Evolutionary conservation across 2,329 filamentous ascomycete species (phyloP), one percentile per base, ranked within the genome.

Genomic region (Parastagonospora nodorum): DNA sequence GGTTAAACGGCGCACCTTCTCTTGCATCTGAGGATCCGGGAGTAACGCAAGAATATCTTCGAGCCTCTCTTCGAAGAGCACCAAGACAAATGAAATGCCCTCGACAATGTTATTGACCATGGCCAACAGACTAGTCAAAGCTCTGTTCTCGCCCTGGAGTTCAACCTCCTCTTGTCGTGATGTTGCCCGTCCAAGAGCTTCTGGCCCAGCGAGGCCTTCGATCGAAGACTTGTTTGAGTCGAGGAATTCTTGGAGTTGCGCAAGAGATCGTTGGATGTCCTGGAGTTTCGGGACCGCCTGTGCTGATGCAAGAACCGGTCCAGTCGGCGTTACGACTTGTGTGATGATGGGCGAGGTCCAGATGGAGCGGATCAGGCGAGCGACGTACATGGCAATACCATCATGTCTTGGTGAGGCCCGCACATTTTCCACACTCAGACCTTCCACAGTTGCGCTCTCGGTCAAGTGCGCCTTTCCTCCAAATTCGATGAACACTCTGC

Each of bases 11-110:
- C 84, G 82, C 45, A 96, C 85, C 51, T 86, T 83, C 57, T 87
- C 81, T 52, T 88, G 87, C 1, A 87, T 82, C 0, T 81, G 76
- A 2, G 89, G 55, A 38, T 63, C 88, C 7, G 92, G 86, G 5
- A 99, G 80, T 4, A 89, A 82, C 5, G 86, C 78, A 58, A 92
- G 87, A 40, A 97, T 96, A 55, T 99, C 93, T 37, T 91, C 86
- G 4, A 97, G 87, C 9, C 89, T 86, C 78, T 99, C 93, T 59
- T 97, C 93, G 54, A 97, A 97, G 1, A 99, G 81, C 69, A 97
- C 94, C 16, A 93, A 82, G 4, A 97, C 91, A 64, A 99, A 99
- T 0, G 93, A 96, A 44, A 99, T 96, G 4, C 94, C 94, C 72
- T 99, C 94, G 7, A 94, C 92, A 33, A 97, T 94, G 71, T 91